Percentiles rank a stretch among this genome's conserved stretches.
Conservation (phyloP, 768 basidiomycete genomes). For the Termitomyces titanicus region DNA sequence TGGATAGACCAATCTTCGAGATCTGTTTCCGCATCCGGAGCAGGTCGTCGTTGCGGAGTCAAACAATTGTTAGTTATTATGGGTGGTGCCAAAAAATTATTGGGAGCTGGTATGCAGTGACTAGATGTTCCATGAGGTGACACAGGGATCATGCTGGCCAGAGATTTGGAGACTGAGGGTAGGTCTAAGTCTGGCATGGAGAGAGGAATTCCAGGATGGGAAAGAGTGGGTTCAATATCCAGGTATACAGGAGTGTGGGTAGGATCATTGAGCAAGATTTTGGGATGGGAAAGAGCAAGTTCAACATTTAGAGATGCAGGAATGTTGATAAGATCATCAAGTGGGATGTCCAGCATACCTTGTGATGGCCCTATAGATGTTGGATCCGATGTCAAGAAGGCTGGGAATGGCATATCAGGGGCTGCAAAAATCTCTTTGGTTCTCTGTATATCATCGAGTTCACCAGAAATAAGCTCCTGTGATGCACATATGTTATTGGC, state of each 20-base stretch:
- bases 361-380: not conserved
- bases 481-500: constrained; percentile 19
- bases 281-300: not conserved
- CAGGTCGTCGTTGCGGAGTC: too few relatives aligned
- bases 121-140: too few relatives aligned
- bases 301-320: not conserved
- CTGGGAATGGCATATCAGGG: not conserved
- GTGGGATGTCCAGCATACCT: not conserved
- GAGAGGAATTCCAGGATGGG: not conserved
- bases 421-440: not conserved
- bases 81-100: too few relatives aligned
- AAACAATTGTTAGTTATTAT: too few relatives aligned
- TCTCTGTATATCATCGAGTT: not conserved
- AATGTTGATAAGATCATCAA: not conserved
- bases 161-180: too few relatives aligned
- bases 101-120: too few relatives aligned
- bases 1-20: too few relatives aligned
- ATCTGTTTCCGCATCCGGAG: too few relatives aligned
- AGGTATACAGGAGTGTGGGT: not conserved
- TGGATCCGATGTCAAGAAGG: not conserved
- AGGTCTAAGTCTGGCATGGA: too few relatives aligned
- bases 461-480: constrained; percentile 16
- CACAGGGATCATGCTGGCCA: too few relatives aligned
- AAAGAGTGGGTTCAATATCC: not conserved
- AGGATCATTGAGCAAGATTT: not conserved